These are phyloP conservation scores for Davidsoniella eucalypti DNA, from an alignment of 2,329 filamentous ascomycete genomes.

Conservation along the genomic window DNA sequence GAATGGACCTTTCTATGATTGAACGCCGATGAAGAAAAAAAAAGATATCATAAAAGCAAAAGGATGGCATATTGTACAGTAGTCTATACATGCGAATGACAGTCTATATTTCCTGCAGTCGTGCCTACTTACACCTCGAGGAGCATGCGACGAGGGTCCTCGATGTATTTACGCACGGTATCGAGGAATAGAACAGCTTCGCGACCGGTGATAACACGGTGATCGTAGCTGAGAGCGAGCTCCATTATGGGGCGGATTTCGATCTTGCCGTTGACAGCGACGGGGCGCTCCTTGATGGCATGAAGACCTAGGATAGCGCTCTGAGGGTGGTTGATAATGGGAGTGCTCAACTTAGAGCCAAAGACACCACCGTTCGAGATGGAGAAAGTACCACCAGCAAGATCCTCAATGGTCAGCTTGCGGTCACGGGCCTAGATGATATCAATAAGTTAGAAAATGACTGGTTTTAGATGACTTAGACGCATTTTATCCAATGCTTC, in stretches of 20 bases:
- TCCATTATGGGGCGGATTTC: constrained; percentile 99
- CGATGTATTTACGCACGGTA: constrained; percentile 94
- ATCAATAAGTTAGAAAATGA: constrained; percentile 11
- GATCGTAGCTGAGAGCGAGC: constrained; percentile 91
- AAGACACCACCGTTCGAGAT: constrained; percentile 97
- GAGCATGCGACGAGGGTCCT: constrained; percentile 87
- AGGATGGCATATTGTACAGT: background rate
- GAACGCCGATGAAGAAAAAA: constrained; percentile 3
- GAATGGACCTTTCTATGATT: constrained; percentile 1
- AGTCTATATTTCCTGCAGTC: background rate
- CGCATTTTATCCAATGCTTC: background rate
- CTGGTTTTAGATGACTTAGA: constrained; percentile 6
- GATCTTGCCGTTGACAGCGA: constrained; percentile 82
- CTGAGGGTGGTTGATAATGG: constrained; percentile 95
- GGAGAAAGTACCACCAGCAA: constrained; percentile 96
- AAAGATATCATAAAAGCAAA: background rate
- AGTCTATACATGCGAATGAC: background rate
- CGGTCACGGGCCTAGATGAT: constrained; percentile 62
- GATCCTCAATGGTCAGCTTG: constrained; percentile 97
- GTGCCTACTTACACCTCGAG: constrained; percentile 25
- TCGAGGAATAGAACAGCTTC: constrained; percentile 94
- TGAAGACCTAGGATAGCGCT: constrained; percentile 84
- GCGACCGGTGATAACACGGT: constrained; percentile 83
- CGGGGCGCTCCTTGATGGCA: constrained; percentile 86
- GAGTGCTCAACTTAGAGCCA: constrained; percentile 90